These are phyloP conservation scores for Hygrocybe punicea DNA, from an alignment of 768 basidiomycete genomes.

Conservation along the genomic window DNA sequence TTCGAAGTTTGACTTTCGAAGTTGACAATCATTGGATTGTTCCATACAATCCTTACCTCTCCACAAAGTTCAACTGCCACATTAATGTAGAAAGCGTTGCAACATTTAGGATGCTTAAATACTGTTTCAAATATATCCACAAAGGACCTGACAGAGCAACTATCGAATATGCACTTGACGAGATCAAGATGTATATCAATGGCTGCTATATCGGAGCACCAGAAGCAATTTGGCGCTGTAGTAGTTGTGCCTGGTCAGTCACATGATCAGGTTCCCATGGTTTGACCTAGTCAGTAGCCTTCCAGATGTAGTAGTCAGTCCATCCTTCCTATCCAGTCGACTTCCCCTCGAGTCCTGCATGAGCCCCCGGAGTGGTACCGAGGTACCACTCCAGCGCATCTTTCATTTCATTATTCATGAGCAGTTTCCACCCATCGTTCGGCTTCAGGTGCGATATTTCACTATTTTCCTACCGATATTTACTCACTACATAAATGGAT, in stretches of 20 bases:
- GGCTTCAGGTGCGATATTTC: conserved; percentile 37
- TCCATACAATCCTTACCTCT: conserved; percentile 38
- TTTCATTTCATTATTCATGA: conserved; percentile 34
- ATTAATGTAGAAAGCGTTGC: conserved; percentile 48
- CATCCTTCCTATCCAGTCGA: too few species aligned
- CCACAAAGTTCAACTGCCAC: conserved; percentile 41
- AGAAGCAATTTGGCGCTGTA: conserved; percentile 33
- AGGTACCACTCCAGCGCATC: too few species aligned
- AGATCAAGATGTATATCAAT: conserved; percentile 36
- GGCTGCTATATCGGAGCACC: conserved; percentile 34
- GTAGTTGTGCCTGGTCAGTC: too few species aligned
- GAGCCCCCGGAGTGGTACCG: too few species aligned
- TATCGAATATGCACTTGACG: conserved; percentile 33
- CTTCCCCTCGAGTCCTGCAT: too few species aligned
- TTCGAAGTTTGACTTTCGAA: background rate
- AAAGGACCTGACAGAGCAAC: conserved; percentile 44
- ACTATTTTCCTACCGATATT: conserved; percentile 11
- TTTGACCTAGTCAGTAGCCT: too few species aligned
- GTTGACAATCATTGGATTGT: too few species aligned
- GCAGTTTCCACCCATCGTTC: conserved; percentile 29
- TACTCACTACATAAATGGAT: conserved; percentile 13
- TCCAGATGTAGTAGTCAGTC: too few species aligned
- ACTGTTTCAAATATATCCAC: too few species aligned
- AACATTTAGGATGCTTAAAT: too few species aligned
- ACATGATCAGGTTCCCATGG: too few species aligned